These are phyloP conservation scores for Fomitopsis pinicola DNA, from an alignment of 1,284 basidiomycete genomes.

Conservation along the genomic window DNA sequence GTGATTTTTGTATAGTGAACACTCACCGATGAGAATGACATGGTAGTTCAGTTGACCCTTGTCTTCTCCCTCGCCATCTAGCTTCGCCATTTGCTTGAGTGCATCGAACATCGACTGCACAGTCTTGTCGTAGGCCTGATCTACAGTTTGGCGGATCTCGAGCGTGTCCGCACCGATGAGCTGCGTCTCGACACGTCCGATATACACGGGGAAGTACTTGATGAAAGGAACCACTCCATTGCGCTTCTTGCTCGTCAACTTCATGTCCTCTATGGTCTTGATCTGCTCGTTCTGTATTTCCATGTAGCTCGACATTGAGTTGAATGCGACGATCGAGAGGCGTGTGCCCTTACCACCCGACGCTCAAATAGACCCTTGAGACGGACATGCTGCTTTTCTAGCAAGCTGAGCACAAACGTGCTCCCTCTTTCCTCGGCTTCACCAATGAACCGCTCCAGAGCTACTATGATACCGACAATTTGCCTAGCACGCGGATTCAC, in stretches of 20 bases:
- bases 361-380: slow-evolving; percentile 72
- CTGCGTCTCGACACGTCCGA: slow-evolving; percentile 82
- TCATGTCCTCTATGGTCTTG: slow-evolving; percentile 86
- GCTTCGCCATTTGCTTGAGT: slow-evolving; percentile 90
- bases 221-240: slow-evolving; percentile 93
- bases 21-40: slow-evolving; percentile 89
- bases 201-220: slow-evolving; percentile 88
- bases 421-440: slow-evolving; percentile 81
- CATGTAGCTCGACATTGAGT: not conserved
- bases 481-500: slow-evolving; percentile 47
- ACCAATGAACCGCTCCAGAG: slow-evolving; percentile 73
- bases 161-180: slow-evolving; percentile 75
- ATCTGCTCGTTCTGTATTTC: slow-evolving; percentile 77
- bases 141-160: slow-evolving; percentile 76
- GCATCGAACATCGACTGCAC: slow-evolving; percentile 89
- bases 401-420: slow-evolving; percentile 65
- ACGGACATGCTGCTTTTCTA: slow-evolving; percentile 81
- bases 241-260: slow-evolving; percentile 88
- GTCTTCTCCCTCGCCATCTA: slow-evolving; percentile 90
- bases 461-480: slow-evolving; percentile 80
- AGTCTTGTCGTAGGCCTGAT: slow-evolving; percentile 85
- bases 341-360: slow-evolving; percentile 58
- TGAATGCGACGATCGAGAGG: too few species aligned
- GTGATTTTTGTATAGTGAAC: not conserved
- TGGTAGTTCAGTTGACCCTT: slow-evolving; percentile 97